Percentiles rank a stretch among this genome's conserved stretches.
Evolutionary conservation across 306 rosid genomes (phyloP).

Genomic region (Argentina anserina): DNA sequence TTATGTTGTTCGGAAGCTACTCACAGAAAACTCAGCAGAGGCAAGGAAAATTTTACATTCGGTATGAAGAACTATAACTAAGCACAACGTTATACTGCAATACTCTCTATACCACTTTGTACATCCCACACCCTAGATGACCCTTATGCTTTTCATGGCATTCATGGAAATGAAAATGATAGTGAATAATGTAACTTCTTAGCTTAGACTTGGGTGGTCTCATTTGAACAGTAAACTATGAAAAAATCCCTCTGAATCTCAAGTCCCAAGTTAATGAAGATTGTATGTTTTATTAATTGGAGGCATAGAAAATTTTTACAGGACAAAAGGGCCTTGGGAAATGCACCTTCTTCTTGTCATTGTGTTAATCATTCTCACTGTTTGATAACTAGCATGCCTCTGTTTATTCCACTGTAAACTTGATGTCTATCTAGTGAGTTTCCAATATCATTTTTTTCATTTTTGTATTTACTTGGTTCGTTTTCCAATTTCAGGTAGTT

Average conservation of each 20-base stretch:
- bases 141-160: neutral
- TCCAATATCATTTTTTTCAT: neutral
- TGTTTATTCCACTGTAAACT: neutral
- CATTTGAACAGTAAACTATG: neutral
- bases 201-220: conserved; percentile 6
- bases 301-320: neutral
- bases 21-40: conserved; percentile 77
- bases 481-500: conserved; percentile 54
- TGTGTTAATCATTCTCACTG: neutral
- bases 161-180: neutral
- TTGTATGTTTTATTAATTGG: neutral
- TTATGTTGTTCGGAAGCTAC: conserved; percentile 80
- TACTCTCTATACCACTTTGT: neutral
- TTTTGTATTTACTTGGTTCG: neutral
- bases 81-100: neutral
- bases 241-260: conserved; percentile 10
- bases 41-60: conserved; percentile 71
- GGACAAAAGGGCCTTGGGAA: neutral
- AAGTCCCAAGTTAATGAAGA: neutral
- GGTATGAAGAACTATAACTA: conserved; percentile 49
- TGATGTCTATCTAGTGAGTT: neutral
- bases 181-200: neutral
- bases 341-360: neutral
- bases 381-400: neutral
- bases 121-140: neutral